These are phyloP conservation scores for Dactylorhiza incarnata DNA, from an alignment of 106 monocot species.

Conservation along the genomic window DNA sequence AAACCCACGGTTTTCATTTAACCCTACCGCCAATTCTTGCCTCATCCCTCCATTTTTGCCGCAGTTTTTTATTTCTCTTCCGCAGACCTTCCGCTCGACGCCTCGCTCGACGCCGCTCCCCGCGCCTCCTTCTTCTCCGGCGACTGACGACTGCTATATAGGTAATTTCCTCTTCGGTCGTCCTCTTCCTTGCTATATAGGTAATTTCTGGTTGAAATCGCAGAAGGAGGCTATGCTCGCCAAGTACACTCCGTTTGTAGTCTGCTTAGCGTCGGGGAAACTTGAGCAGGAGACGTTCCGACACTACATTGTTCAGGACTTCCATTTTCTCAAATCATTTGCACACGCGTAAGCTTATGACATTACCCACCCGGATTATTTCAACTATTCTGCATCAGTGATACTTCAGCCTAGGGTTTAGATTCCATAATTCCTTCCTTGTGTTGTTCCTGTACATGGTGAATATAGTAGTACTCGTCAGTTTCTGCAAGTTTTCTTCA, in stretches of 20 bases:
- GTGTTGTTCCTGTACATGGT: not conserved
- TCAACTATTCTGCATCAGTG: not conserved
- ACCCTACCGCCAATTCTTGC: too few species aligned
- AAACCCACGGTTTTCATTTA: too few species aligned
- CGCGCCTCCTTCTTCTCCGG: too few species aligned
- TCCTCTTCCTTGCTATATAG: too few species aligned
- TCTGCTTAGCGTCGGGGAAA: slow-evolving; percentile 60
- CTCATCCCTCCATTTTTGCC: too few species aligned
- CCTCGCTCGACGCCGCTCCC: too few species aligned
- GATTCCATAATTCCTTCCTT: not conserved
- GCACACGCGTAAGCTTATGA: slow-evolving; percentile 60
- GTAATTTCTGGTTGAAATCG: slow-evolving; percentile 61
- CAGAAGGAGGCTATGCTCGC: slow-evolving; percentile 49
- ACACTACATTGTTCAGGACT: slow-evolving; percentile 66
- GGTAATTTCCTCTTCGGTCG: too few species aligned
- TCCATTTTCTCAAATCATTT: slow-evolving; percentile 68
- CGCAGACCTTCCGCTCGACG: too few species aligned
- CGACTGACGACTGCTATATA: too few species aligned
- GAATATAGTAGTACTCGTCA: not conserved
- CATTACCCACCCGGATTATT: not conserved
- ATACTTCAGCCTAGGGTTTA: not conserved
- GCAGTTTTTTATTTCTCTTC: too few species aligned
- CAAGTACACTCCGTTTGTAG: slow-evolving; percentile 66
- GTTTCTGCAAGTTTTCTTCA: not conserved
- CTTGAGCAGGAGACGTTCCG: slow-evolving; percentile 62